Base-by-base conservation (phyloP, 1,139 yeast genomes). In the Candida sp. region DNA sequence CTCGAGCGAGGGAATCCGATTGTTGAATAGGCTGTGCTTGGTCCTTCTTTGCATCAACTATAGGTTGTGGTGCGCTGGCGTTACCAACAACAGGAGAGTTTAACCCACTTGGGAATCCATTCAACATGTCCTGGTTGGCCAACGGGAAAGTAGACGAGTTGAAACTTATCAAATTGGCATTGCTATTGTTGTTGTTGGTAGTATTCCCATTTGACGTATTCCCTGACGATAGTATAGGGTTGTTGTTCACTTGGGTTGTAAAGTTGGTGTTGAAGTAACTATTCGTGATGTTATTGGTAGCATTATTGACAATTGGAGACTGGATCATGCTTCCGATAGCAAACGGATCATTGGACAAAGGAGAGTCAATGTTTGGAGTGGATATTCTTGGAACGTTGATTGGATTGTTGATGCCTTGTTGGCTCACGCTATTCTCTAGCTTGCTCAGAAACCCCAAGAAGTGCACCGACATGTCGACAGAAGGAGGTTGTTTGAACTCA, bases 111-210 rank as follows among this genome's bases (percentile, higher is more conserved):
- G 56, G 51, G 6, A 52, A 48, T 26, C 28, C 35, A 8, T 47
- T 38, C 4, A 48, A 48, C 6, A 35, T 30, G 26, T 50, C 61
- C 32, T 57, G 61, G 45, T 55, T 58, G 28, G 66, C 63, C 43
- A 67, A 63, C 11, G 75, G 68, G 54, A 74, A 75, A 1, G 77
- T 67, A 51, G 74, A 68, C 45, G 73, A 52, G 43, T 72, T 72
- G 57, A 74, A 73, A 37, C 42, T 44, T 17, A 44, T 44, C 23
- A 35, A 30, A 37, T 44, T 44, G 5, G 26, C 7, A 11, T 25
- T 40, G 11, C 2, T 28, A 17, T 22, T 40, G 17, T 40, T 40
- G 26, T 17, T 40, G 22, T 28, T 28, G 26, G 7, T 40, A 7
- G 41, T n/a, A n/a, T 22, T 22, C 3, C 1, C 73, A 9, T 37